Evolutionary conservation across 2,329 filamentous ascomycete genomes (phyloP).

Genomic region (Talaromyces piceae): DNA sequence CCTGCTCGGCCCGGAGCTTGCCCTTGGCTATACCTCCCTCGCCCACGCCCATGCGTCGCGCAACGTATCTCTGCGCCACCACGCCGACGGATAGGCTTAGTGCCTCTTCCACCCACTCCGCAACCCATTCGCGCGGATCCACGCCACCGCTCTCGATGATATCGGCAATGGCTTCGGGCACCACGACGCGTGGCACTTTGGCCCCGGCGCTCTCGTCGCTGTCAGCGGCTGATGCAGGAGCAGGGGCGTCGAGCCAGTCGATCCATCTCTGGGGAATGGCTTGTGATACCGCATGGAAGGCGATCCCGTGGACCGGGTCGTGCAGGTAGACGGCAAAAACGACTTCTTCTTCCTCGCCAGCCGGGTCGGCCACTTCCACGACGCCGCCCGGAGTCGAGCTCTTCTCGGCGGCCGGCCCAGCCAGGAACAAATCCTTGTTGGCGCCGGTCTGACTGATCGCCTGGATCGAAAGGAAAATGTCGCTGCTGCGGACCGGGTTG

Average conservation of each 20-base stretch:
- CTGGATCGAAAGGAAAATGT: conserved; percentile 94
- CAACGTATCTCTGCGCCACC: conserved; percentile 91
- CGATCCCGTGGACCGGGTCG: conserved; percentile 86
- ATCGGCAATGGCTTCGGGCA: conserved; percentile 78
- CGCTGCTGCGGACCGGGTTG: conserved; percentile 85
- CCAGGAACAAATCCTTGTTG: conserved; percentile 61
- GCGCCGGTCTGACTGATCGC: conserved; percentile 63
- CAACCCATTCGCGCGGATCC: conserved; percentile 93
- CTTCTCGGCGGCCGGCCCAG: conserved; percentile 39
- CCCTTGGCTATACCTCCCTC: conserved; percentile 62
- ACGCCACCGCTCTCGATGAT: conserved; percentile 70
- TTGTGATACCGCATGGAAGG: conserved; percentile 78
- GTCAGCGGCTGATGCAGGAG: conserved; percentile 25
- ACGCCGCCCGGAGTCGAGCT: conserved; percentile 21
- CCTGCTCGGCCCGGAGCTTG: conserved; percentile 45
- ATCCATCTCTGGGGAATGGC: conserved; percentile 77
- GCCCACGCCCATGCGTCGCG: conserved; percentile 89
- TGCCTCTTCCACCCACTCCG: conserved; percentile 91
- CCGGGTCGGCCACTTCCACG: conserved; percentile 30
- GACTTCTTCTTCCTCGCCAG: conserved; percentile 50
- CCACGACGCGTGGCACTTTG: conserved; percentile 19
- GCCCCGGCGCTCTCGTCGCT: conserved; percentile 31
- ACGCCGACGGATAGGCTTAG: conserved; percentile 71
- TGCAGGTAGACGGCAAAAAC: conserved; percentile 71
- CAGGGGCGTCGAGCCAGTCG: conserved; percentile 76